Conservation (phyloP, 768 basidiomycete genomes). For the Cubamyces lactineus region DNA sequence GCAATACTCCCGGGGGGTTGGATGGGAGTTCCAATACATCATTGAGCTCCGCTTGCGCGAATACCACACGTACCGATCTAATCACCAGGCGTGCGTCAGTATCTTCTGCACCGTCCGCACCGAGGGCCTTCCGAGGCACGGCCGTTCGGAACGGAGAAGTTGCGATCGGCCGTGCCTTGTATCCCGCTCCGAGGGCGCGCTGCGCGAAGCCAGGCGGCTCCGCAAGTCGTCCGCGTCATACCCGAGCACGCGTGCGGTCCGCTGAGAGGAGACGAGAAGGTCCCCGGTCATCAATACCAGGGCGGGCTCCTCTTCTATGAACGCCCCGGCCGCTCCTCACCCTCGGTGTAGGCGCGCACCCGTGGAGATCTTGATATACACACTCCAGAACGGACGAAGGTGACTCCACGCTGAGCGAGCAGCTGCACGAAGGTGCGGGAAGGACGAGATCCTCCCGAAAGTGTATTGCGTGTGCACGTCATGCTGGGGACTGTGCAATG, state of each 20-base stretch:
- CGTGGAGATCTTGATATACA: neutral
- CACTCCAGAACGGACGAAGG: neutral
- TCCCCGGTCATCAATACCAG: slow-evolving; percentile 2
- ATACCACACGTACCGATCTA: neutral
- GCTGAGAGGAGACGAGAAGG: neutral
- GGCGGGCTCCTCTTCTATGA: slow-evolving; percentile 16
- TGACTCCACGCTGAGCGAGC: neutral
- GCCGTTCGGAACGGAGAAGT: slow-evolving; percentile 18
- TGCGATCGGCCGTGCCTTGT: slow-evolving; percentile 18
- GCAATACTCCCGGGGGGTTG: neutral
- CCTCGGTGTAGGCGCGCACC: neutral
- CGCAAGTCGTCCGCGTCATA: slow-evolving; percentile 19
- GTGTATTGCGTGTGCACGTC: slow-evolving; percentile 7
- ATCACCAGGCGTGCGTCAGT: neutral
- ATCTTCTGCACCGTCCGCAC: neutral
- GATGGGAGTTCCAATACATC: neutral
- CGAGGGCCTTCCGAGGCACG: slow-evolving; percentile 19
- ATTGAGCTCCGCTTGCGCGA: slow-evolving; percentile 8
- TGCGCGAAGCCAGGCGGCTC: slow-evolving; percentile 18
- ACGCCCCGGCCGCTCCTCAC: neutral
- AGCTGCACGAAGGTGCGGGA: neutral
- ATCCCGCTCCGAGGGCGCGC: slow-evolving; percentile 21
- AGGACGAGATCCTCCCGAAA: slow-evolving; percentile 13
- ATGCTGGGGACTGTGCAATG: neutral
- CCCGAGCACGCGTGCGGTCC: neutral